Evolutionary conservation across 2,329 filamentous ascomycete species (phyloP).

Genomic region (Cryphonectria japonica): DNA sequence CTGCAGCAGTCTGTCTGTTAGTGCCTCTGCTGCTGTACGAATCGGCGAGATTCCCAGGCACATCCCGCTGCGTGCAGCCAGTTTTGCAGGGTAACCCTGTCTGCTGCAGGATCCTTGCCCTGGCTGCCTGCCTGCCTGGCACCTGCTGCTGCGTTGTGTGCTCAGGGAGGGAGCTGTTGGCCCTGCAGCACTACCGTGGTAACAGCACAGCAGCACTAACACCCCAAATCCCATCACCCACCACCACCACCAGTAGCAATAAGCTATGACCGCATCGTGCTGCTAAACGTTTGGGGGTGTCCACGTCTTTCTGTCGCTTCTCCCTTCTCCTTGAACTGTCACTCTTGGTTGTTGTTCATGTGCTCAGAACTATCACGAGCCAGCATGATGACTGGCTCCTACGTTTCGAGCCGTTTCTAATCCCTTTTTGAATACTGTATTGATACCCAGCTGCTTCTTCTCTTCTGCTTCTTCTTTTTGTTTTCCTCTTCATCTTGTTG

Average conservation of each 20-base stretch:
- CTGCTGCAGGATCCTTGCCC: not conserved
- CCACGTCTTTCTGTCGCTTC: not conserved
- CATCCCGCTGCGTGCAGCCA: not conserved
- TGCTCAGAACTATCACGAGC: not conserved
- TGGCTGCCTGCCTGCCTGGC: not conserved
- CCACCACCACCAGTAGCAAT: not conserved
- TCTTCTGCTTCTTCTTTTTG: not conserved
- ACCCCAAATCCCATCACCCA: not conserved
- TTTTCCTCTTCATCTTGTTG: not conserved
- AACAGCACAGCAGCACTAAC: not conserved
- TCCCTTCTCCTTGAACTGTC: not conserved
- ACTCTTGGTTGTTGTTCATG: not conserved
- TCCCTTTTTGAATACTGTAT: not conserved
- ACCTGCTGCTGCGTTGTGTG: not conserved
- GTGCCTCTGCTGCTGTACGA: not conserved
- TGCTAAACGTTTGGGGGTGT: not conserved
- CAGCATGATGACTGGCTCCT: not conserved
- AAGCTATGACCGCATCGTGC: constrained; percentile 10
- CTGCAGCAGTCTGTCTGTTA: too few relatives aligned
- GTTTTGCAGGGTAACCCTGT: not conserved
- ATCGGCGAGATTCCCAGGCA: constrained; percentile 17
- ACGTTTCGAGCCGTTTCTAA: not conserved
- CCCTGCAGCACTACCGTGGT: too few relatives aligned
- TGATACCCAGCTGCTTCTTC: constrained; percentile 1
- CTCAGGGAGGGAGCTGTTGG: not conserved